phyloP scores from a whole-genome alignment of 148 eudicot genomes.

The Rhododendron ferrugineum region DNA sequence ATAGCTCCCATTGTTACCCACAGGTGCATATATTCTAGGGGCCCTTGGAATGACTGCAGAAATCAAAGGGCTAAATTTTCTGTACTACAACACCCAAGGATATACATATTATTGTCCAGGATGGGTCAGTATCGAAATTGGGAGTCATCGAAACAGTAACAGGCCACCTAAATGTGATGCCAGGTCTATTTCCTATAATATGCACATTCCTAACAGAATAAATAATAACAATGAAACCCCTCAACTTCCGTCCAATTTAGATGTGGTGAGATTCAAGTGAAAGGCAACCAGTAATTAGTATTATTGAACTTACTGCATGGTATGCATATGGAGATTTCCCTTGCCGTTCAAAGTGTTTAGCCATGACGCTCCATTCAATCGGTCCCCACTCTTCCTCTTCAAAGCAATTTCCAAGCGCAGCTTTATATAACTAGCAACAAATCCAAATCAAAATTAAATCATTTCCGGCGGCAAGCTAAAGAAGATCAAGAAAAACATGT shows the following conservation, averaged over 20 bases:
- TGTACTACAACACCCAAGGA: neutral
- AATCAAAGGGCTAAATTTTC: neutral
- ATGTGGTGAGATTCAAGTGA: neutral
- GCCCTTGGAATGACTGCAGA: neutral
- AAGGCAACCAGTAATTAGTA: neutral
- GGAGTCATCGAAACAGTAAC: neutral
- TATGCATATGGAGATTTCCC: slow-evolving; percentile 95
- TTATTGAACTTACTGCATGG: slow-evolving; percentile 63
- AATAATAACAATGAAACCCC: neutral
- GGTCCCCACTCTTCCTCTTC: slow-evolving; percentile 97
- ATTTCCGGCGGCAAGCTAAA: neutral
- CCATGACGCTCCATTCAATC: slow-evolving; percentile 76
- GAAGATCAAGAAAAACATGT: neutral
- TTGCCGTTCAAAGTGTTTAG: slow-evolving; percentile 90
- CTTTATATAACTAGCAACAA: slow-evolving; percentile 60
- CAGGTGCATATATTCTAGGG: neutral
- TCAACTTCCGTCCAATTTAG: neutral
- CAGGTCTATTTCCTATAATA: neutral
- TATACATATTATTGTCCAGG: neutral
- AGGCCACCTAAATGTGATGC: neutral
- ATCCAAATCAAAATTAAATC: slow-evolving; percentile 8
- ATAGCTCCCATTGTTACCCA: neutral
- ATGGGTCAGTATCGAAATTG: neutral
- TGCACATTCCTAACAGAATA: neutral
- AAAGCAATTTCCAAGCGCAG: slow-evolving; percentile 86